Conservation (phyloP, 2,329 filamentous ascomycete species). For the Trichoderma guizhouense region DNA sequence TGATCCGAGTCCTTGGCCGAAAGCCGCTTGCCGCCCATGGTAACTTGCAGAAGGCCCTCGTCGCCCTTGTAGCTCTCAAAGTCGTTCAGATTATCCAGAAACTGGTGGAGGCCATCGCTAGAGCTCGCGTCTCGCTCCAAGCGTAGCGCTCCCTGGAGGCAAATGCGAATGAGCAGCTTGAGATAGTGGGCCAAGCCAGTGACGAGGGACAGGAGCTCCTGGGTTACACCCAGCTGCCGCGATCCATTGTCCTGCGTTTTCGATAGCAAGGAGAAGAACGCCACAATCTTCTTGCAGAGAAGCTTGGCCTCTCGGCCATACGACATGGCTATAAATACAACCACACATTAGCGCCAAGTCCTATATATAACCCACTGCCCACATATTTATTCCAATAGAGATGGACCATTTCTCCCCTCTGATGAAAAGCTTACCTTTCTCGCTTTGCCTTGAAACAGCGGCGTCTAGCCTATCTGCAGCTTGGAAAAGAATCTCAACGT, state of each 20-base stretch:
- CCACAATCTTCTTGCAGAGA: slow-evolving; percentile 98
- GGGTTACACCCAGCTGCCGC: slow-evolving; percentile 89
- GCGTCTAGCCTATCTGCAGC: slow-evolving; percentile 82
- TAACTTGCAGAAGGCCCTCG: slow-evolving; percentile 65
- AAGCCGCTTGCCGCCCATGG: slow-evolving; percentile 61
- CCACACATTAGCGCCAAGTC: neutral
- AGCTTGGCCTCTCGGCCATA: slow-evolving; percentile 97
- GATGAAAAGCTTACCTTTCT: slow-evolving; percentile 62
- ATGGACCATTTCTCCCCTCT: neutral
- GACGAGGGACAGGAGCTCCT: slow-evolving; percentile 95
- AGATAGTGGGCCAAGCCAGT: slow-evolving; percentile 96
- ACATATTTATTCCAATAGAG: neutral
- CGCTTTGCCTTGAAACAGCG: slow-evolving; percentile 63
- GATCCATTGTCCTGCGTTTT: slow-evolving; percentile 92
- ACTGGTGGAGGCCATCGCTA: slow-evolving; percentile 72
- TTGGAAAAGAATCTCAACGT: slow-evolving; percentile 88
- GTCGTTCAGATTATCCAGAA: slow-evolving; percentile 78
- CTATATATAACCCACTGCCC: neutral
- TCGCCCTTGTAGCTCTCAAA: slow-evolving; percentile 75
- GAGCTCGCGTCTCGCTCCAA: slow-evolving; percentile 79
- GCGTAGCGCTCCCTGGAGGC: slow-evolving; percentile 86
- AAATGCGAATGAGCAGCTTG: slow-evolving; percentile 95
- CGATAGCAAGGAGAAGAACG: slow-evolving; percentile 91
- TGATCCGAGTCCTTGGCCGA: slow-evolving; percentile 79
- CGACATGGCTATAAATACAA: slow-evolving; percentile 62